phyloP scores from a whole-genome alignment of 2,329 filamentous ascomycete genomes.

The Zasmidium angulare region DNA sequence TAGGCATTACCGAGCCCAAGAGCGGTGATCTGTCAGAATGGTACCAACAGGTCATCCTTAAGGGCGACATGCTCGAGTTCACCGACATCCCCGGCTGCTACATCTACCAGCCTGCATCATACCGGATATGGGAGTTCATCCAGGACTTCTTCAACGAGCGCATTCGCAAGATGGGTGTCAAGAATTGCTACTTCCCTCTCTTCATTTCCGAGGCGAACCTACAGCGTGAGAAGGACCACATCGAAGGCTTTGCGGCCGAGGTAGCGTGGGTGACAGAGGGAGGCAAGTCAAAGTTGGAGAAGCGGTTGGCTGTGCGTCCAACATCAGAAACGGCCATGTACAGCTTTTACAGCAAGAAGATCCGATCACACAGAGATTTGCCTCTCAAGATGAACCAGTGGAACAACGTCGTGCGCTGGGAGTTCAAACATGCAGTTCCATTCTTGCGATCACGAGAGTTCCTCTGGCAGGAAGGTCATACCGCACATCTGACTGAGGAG shows the following conservation, averaged over 20 bases:
- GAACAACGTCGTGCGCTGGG: conserved; percentile 95
- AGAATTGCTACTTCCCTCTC: conserved; percentile 95
- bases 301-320: conserved; percentile 67
- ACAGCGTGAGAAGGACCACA: conserved; percentile 85
- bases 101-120: conserved; percentile 74
- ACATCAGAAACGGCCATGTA: conserved; percentile 85
- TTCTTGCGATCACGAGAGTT: conserved; percentile 95
- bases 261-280: conserved; percentile 87
- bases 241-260: conserved; percentile 97
- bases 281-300: conserved; percentile 90
- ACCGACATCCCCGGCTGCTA: conserved; percentile 98
- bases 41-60: conserved; percentile 97
- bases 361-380: conserved; percentile 91
- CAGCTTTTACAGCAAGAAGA: conserved; percentile 95
- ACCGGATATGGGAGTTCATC: conserved; percentile 68
- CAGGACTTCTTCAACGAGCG: conserved; percentile 59
- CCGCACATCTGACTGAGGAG: conserved; percentile 82
- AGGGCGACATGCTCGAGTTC: conserved; percentile 97
- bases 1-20: conserved; percentile 85
- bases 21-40: conserved; percentile 85
- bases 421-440: conserved; percentile 84
- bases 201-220: conserved; percentile 92
- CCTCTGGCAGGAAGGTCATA: conserved; percentile 96
- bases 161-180: conserved; percentile 89
- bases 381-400: conserved; percentile 95